These are phyloP conservation scores for Polyporus tsugae DNA, from an alignment of 1,284 basidiomycete species.

Conservation along the genomic window DNA sequence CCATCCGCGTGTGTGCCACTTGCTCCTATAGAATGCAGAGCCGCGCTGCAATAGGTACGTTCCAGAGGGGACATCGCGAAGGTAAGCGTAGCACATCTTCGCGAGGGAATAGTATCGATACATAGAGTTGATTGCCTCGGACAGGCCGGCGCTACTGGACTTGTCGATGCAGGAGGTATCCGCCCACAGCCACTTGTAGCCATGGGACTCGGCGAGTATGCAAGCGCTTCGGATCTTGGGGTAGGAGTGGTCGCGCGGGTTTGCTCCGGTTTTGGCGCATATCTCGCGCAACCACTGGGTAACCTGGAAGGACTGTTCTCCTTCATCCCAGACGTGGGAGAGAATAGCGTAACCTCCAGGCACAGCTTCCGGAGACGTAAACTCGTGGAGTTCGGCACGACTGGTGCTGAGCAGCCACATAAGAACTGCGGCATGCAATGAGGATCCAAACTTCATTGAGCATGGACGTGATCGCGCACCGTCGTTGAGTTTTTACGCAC, in stretches of 20 bases:
- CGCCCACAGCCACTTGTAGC: slow-evolving; percentile 7
- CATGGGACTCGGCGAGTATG: neutral
- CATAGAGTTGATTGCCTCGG: slow-evolving; percentile 20
- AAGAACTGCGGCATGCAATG: neutral
- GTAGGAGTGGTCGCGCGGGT: slow-evolving; percentile 2
- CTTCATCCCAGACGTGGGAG: slow-evolving; percentile 9
- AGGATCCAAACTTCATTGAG: neutral
- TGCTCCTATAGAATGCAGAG: neutral
- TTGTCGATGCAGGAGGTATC: slow-evolving; percentile 17
- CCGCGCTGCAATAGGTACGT: neutral
- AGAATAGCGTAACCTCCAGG: slow-evolving; percentile 12
- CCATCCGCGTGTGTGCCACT: slow-evolving; percentile 9
- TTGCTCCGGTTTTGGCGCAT: neutral
- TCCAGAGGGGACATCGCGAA: slow-evolving; percentile 7
- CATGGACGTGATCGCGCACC: too few species aligned
- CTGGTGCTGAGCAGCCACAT: slow-evolving; percentile 15
- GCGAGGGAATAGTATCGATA: slow-evolving; percentile 9
- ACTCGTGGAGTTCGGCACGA: slow-evolving; percentile 2
- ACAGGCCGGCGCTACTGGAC: slow-evolving; percentile 10
- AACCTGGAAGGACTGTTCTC: slow-evolving; percentile 13
- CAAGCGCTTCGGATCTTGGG: slow-evolving; percentile 2
- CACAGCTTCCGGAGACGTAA: neutral
- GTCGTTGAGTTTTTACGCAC: too few species aligned
- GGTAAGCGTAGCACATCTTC: slow-evolving; percentile 13
- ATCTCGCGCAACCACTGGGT: neutral